phyloP scores from a whole-genome alignment of 495 filamentous ascomycete species.

The Podospora australis region DNA sequence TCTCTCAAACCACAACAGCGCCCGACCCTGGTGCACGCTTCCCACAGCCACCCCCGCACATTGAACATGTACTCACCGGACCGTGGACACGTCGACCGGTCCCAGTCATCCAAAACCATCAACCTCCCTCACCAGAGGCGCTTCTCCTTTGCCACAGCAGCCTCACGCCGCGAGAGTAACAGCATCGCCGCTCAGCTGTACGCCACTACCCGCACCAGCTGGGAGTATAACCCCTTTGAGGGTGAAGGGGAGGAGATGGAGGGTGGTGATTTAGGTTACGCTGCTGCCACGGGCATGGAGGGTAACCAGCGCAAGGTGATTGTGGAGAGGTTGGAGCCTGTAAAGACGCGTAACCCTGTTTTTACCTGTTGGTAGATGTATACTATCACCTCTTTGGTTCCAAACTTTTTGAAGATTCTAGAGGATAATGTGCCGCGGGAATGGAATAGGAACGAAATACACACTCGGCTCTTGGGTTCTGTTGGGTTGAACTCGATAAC shows the following conservation, averaged over 20 bases:
- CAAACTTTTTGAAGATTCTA: neutral
- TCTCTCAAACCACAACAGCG: neutral
- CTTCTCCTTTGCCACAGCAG: conserved; percentile 36
- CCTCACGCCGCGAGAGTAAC: conserved; percentile 29
- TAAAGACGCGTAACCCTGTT: conserved; percentile 90
- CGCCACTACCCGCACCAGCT: conserved; percentile 2
- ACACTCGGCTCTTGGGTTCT: too few relatives aligned
- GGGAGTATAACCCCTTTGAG: conserved; percentile 52
- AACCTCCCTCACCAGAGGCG: conserved; percentile 29
- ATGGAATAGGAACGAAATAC: neutral
- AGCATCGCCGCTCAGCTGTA: conserved; percentile 42
- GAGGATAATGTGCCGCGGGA: neutral
- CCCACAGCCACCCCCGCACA: conserved; percentile 25
- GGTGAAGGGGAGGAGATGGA: conserved; percentile 55
- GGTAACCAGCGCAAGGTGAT: conserved; percentile 86
- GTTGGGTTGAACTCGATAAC: too few relatives aligned
- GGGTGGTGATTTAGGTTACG: conserved; percentile 91
- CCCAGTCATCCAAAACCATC: neutral
- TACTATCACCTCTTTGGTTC: too few relatives aligned
- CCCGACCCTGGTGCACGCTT: conserved; percentile 13
- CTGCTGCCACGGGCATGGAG: conserved; percentile 89
- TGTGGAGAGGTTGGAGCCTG: conserved; percentile 89
- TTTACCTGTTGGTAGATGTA: conserved; percentile 90
- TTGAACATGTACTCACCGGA: conserved; percentile 39
- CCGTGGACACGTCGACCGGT: conserved; percentile 10